Percentiles rank a stretch among this genome's conserved stretches.
Conservation (phyloP, 2,329 filamentous ascomycete species). For the Trichoderma koningii region DNA sequence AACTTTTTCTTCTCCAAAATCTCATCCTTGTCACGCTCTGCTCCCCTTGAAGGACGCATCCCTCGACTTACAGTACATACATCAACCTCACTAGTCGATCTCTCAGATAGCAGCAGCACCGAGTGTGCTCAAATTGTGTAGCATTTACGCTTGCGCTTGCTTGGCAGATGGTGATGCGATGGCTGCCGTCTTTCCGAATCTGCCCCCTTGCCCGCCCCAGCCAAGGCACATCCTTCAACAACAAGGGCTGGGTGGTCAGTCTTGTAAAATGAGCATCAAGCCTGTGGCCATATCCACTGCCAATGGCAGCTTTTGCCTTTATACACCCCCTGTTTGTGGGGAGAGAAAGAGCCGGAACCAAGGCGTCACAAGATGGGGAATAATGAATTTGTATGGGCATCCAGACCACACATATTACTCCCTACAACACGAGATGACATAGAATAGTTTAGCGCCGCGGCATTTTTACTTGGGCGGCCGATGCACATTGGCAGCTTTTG, state of each 20-base stretch:
- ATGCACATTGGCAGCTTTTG: neutral
- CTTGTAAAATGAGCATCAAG: neutral
- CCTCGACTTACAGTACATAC: neutral
- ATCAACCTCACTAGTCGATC: neutral
- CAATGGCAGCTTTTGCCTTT: slow-evolving; percentile 2
- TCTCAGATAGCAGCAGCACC: neutral
- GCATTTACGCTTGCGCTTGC: neutral
- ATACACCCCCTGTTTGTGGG: neutral
- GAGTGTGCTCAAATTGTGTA: neutral
- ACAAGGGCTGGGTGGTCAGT: neutral
- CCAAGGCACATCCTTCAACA: neutral
- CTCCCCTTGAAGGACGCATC: too few relatives aligned
- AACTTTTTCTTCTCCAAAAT: slow-evolving; percentile 5
- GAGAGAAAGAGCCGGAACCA: neutral
- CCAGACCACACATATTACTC: neutral
- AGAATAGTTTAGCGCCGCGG: slow-evolving; percentile 21
- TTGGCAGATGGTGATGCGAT: neutral
- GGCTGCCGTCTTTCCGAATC: slow-evolving; percentile 20
- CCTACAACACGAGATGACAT: neutral
- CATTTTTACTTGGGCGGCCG: slow-evolving; percentile 21
- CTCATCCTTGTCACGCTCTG: neutral
- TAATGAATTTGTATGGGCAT: neutral
- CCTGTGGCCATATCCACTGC: neutral
- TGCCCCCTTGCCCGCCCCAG: neutral
- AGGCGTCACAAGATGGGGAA: slow-evolving; percentile 14